These are phyloP conservation scores for Litsea cubeba DNA, from an alignment of 164 flowering plant genomes.

Conservation along the genomic window DNA sequence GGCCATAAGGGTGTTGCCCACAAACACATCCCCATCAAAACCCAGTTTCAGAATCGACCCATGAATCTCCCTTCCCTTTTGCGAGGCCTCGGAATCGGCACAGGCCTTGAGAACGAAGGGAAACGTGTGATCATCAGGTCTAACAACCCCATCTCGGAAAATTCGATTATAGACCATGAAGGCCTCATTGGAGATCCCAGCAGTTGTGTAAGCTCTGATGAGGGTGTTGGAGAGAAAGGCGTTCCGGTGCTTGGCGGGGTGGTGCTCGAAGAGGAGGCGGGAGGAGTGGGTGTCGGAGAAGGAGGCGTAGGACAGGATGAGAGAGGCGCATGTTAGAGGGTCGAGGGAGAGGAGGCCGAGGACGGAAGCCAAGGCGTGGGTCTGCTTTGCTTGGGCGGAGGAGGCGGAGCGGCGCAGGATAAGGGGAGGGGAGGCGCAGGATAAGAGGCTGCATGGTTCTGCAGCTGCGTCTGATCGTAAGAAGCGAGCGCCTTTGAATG, in stretches of 20 bases:
- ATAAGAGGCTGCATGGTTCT: neutral
- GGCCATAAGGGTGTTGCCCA: constrained; percentile 13
- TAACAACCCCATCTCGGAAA: neutral
- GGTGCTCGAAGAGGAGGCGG: constrained; percentile 9
- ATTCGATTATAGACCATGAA: constrained; percentile 8
- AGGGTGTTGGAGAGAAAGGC: constrained; percentile 16
- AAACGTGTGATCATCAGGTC: constrained; percentile 18
- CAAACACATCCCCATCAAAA: constrained; percentile 14
- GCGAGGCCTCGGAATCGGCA: neutral
- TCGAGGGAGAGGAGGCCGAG: constrained; percentile 7
- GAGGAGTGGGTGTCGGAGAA: constrained; percentile 8
- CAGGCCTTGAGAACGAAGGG: constrained; percentile 20
- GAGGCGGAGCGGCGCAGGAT: constrained; percentile 2
- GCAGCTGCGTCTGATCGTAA: neutral
- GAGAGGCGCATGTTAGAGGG: constrained; percentile 7
- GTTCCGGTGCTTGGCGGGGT: constrained; percentile 1
- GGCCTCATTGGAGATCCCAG: neutral
- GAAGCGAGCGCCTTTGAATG: neutral
- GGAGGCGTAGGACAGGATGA: constrained; percentile 14
- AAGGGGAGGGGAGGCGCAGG: constrained; percentile 3
- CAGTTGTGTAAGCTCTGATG: constrained; percentile 10
- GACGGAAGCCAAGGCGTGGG: constrained; percentile 13
- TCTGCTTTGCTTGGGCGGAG: constrained; percentile 6
- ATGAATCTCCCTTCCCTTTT: constrained; percentile 17
- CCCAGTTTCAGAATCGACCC: constrained; percentile 11